Percentiles rank a stretch among this genome's conserved stretches.
These are phyloP conservation scores for Plantago ovata DNA, from an alignment of 257 asterid species.

Conservation along the genomic window DNA sequence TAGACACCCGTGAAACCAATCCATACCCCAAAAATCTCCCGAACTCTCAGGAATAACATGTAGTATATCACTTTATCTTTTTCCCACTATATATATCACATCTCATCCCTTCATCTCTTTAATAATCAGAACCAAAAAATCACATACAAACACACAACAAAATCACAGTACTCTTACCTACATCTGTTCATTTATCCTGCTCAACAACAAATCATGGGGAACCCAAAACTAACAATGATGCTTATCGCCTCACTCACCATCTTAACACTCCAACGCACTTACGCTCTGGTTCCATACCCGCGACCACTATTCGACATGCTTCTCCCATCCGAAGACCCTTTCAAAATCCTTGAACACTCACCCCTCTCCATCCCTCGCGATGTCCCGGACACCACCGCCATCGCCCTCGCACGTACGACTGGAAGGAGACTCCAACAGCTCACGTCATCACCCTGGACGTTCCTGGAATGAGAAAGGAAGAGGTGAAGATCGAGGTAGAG, in stretches of 20 bases:
- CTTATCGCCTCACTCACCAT: slow-evolving; percentile 9
- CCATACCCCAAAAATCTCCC: no score
- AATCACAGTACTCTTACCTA: background rate
- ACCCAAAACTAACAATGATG: background rate
- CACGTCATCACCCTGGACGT: slow-evolving; percentile 61
- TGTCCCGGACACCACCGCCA: slow-evolving; percentile 14
- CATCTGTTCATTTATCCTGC: background rate
- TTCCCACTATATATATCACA: slow-evolving; percentile 17
- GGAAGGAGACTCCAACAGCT: slow-evolving; percentile 63
- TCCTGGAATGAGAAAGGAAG: slow-evolving; percentile 72
- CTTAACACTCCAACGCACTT: slow-evolving; percentile 2
- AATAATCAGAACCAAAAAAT: background rate
- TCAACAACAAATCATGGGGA: slow-evolving; percentile 13
- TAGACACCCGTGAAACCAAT: background rate
- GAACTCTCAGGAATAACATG: slow-evolving; percentile 9
- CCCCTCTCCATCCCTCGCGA: slow-evolving; percentile 27
- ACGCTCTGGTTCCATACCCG: slow-evolving; percentile 40
- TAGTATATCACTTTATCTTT: no score
- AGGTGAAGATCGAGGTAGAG: slow-evolving; percentile 56
- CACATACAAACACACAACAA: background rate
- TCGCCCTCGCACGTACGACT: slow-evolving; percentile 65
- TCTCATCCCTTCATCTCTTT: no score
- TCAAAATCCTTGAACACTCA: slow-evolving; percentile 40
- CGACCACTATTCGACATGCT: slow-evolving; percentile 30
- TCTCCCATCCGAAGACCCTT: slow-evolving; percentile 36